A percentile compares a stretch with the other conserved stretches of the same genome.
These are phyloP conservation scores for Termitomyces sp. DNA, from an alignment of 768 basidiomycete genomes.

Conservation along the genomic window DNA sequence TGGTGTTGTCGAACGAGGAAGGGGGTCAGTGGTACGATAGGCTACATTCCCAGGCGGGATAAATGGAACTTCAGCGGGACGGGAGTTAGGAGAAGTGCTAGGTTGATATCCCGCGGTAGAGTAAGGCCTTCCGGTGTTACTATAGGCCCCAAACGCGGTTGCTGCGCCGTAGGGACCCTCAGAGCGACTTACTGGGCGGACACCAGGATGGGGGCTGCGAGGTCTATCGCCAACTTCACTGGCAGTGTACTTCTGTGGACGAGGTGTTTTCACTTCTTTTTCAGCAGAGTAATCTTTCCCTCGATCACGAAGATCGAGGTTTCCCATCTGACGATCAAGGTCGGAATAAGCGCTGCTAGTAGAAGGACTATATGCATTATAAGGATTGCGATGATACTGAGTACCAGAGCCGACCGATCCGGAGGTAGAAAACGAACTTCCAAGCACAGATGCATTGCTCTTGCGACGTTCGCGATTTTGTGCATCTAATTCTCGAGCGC, in stretches of 20 bases:
- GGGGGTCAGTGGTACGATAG: background rate
- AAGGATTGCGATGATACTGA: constrained; percentile 21
- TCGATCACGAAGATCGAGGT: constrained; percentile 33
- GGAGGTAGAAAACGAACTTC: constrained; percentile 23
- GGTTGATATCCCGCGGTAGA: constrained; percentile 14
- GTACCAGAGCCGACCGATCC: constrained; percentile 16
- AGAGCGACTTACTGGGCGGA: constrained; percentile 15
- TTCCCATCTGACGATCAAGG: constrained; percentile 34
- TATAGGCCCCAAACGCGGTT: constrained; percentile 25
- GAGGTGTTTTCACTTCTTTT: constrained; percentile 29
- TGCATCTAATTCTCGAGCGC: constrained; percentile 53
- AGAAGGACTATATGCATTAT: constrained; percentile 17
- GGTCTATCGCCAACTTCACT: constrained; percentile 31
- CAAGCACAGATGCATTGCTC: constrained; percentile 34
- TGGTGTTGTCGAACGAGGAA: constrained; percentile 31
- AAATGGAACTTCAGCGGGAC: constrained; percentile 37
- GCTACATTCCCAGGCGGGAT: constrained; percentile 15
- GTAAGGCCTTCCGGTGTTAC: constrained; percentile 14
- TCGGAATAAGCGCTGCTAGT: constrained; percentile 24
- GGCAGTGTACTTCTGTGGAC: constrained; percentile 41
- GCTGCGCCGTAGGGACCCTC: constrained; percentile 26
- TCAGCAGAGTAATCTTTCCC: constrained; percentile 24
- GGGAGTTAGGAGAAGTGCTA: constrained; percentile 35
- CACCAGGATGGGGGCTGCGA: constrained; percentile 34
- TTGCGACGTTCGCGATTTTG: constrained; percentile 45